These are phyloP conservation scores for Amniculicola lignicola DNA, from an alignment of 495 filamentous ascomycete genomes.

Conservation along the genomic window DNA sequence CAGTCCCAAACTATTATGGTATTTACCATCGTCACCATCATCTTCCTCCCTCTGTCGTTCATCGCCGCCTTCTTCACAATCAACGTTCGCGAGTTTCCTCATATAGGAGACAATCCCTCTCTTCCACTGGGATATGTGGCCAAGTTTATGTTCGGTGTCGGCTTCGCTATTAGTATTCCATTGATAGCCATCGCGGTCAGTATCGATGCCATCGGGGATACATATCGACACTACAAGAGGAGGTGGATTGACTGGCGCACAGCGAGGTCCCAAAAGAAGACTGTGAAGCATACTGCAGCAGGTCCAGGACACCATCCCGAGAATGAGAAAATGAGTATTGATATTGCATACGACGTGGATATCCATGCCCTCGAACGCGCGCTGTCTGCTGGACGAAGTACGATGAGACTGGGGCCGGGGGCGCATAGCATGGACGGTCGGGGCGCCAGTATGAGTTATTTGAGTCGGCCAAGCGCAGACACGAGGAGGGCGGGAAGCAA, in stretches of 20 bases:
- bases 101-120: constrained; percentile 27
- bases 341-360: constrained; percentile 6
- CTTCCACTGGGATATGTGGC: constrained; percentile 57
- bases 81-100: constrained; percentile 56
- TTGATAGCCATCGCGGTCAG: constrained; percentile 58
- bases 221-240: constrained; percentile 16
- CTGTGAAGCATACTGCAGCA: no score
- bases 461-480: constrained; percentile 18
- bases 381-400: constrained; percentile 15
- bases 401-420: constrained; percentile 1
- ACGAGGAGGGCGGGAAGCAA: not conserved
- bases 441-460: constrained; percentile 16
- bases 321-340: not conserved
- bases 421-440: not conserved
- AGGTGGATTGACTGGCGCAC: not conserved
- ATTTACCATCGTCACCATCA: constrained; percentile 69
- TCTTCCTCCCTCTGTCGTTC: constrained; percentile 67
- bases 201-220: constrained; percentile 55
- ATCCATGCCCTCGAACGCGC: constrained; percentile 18
- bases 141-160: constrained; percentile 65
- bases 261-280: not conserved
- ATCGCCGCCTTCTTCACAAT: constrained; percentile 67
- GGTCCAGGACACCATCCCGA: not conserved
- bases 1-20: constrained; percentile 73
- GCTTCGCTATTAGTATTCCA: constrained; percentile 63